Percentiles rank a stretch among this genome's conserved stretches.
phyloP scores from a whole-genome alignment of 768 basidiomycete species.

The Amanita subjunquillea region DNA sequence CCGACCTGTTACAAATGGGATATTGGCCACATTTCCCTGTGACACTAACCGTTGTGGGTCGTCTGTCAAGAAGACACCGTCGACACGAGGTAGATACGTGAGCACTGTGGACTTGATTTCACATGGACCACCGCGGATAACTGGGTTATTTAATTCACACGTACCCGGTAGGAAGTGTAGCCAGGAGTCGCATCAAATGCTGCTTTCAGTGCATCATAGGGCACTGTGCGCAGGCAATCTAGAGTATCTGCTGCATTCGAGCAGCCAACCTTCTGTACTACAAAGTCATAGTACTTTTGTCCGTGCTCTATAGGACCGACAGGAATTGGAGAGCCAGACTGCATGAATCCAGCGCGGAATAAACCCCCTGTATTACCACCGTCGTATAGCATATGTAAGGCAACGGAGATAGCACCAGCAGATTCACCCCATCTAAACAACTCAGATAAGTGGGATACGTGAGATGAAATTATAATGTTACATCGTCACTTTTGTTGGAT shows the following conservation, averaged over 20 bases:
- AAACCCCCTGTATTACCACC: slow-evolving; percentile 26
- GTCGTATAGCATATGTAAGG: slow-evolving; percentile 39
- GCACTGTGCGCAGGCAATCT: slow-evolving; percentile 31
- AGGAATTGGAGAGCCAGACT: slow-evolving; percentile 37
- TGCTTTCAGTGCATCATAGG: slow-evolving; percentile 17
- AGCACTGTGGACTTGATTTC: slow-evolving; percentile 24
- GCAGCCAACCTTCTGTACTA: slow-evolving; percentile 26
- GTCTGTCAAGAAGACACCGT: slow-evolving; percentile 39
- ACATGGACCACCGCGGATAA: slow-evolving; percentile 8
- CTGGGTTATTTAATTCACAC: slow-evolving; percentile 8
- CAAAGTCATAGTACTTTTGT: slow-evolving; percentile 32
- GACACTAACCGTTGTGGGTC: slow-evolving; percentile 31
- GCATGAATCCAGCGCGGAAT: slow-evolving; percentile 42
- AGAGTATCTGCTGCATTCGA: slow-evolving; percentile 1
- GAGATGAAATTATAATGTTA: slow-evolving; percentile 10
- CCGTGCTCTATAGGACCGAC: slow-evolving; percentile 31
- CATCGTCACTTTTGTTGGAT: slow-evolving; percentile 51
- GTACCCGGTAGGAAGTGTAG: slow-evolving; percentile 25
- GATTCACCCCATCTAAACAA: slow-evolving; percentile 28
- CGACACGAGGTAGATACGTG: slow-evolving; percentile 39
- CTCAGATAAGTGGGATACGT: background rate
- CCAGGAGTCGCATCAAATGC: slow-evolving; percentile 20
- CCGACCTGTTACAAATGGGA: slow-evolving; percentile 37
- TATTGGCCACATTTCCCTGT: slow-evolving; percentile 32
- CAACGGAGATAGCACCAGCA: slow-evolving; percentile 43